Evolutionary conservation across 306 rosid species (phyloP), one percentile per base, ranked within the genome.

Genomic region (Oxytropis ochrocephala): DNA sequence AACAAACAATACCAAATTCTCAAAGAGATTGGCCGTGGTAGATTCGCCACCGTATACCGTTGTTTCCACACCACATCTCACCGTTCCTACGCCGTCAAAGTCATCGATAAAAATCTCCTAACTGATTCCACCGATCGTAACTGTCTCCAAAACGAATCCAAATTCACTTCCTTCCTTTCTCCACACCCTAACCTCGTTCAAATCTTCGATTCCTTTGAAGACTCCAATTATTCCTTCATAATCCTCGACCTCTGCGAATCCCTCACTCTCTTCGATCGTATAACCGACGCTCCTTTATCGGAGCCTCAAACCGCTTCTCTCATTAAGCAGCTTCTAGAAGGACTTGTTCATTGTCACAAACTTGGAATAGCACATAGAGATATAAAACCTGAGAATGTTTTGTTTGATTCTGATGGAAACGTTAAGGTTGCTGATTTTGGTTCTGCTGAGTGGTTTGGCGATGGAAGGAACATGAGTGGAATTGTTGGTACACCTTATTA

Each of bases 401-500:
- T 91, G 38, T 91, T 91, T 46, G 91, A 91, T 42, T 71, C 82
- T 2, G 38, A 60, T 42, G 75, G 78, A 8, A 74, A 66, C 62
- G 75, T 91, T 14, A 91, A 89, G 64, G 69, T 91, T 8, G 89
- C 91, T 0, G 97, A 91, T 36, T 91, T 91, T 18, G 97, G 97
- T 9, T 91, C 96, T 1, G 96, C 97, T 0, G 94, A 84, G 74
- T 87, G 94, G 96, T 75, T 79, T 8, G 68, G 74, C 0, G 84
- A 85, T n/a, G 88, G 71, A 4, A 64, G 81, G 3, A 27, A 24
- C 44, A 64, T 76, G 78, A 78, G 61, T 7, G 96, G 94, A 2
- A 80, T 91, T 64, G 94, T 91, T 55, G 97, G 94, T 1, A 85
- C 96, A 67, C 96, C 97, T 6, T 87, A 77, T 49, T 91, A 91